Conservation (phyloP, 805 yeast genomes). For the Wickerhamomyces canadensis region DNA sequence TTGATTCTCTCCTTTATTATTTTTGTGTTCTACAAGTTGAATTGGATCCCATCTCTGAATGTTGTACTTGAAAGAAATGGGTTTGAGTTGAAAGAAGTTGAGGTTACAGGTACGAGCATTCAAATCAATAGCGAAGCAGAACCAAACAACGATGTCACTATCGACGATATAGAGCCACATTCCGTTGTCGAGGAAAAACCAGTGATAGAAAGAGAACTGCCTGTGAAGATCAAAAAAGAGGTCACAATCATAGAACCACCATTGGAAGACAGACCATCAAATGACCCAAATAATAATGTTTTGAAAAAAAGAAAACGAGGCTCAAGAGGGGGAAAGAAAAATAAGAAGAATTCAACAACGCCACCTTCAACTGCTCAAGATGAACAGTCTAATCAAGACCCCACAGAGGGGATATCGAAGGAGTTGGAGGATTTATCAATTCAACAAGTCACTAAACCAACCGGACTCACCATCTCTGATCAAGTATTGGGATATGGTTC, state of each 20-base stretch:
- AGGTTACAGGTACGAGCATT: too few relatives aligned
- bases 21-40: constrained; percentile 24
- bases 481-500: constrained; percentile 90
- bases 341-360: constrained; percentile 25
- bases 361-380: constrained; percentile 1
- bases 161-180: background rate
- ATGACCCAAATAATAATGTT: constrained; percentile 20
- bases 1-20: constrained; percentile 23
- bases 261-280: constrained; percentile 12
- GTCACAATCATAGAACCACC: constrained; percentile 26
- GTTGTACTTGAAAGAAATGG: constrained; percentile 29
- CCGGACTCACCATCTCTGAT: constrained; percentile 59
- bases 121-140: background rate
- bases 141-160: background rate
- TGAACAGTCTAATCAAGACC: background rate
- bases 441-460: constrained; percentile 25
- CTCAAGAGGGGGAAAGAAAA: constrained; percentile 73
- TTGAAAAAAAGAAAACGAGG: constrained; percentile 76
- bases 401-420: too few relatives aligned
- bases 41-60: constrained; percentile 28
- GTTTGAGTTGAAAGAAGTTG: constrained; percentile 23
- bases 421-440: constrained; percentile 1
- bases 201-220: too few relatives aligned
- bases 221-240: constrained; percentile 18
- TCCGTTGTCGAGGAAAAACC: constrained; percentile 4